These are phyloP conservation scores for Quercus alba DNA, from an alignment of 306 rosid species.

Conservation along the genomic window DNA sequence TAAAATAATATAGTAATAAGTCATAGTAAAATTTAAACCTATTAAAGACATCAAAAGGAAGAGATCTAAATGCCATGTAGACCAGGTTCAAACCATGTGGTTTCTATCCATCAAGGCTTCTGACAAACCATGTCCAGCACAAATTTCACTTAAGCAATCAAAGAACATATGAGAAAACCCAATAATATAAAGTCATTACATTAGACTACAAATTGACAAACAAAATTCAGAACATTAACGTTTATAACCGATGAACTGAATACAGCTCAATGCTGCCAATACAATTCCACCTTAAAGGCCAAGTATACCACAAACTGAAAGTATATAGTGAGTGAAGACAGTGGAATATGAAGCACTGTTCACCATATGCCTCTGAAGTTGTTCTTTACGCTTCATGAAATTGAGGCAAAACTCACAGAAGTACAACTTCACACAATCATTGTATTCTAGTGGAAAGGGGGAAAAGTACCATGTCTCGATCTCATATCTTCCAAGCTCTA, in stretches of 20 bases:
- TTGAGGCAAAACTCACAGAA: conserved; percentile 99
- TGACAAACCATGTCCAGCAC: neutral
- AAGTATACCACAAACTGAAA: neutral
- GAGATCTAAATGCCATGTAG: neutral
- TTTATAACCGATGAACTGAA: neutral
- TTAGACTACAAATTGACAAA: neutral
- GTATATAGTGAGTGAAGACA: conserved; percentile 10
- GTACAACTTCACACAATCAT: conserved; percentile 83
- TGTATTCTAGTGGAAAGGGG: conserved; percentile 97
- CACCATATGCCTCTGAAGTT: conserved; percentile 99
- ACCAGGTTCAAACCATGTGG: neutral
- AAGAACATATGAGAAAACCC: neutral
- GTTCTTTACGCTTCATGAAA: conserved; percentile 99
- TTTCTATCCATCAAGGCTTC: neutral
- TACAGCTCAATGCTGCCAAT: neutral
- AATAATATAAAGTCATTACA: neutral
- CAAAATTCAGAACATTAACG: neutral
- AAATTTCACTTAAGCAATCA: neutral
- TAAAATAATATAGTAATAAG: neutral
- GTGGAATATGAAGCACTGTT: conserved; percentile 38
- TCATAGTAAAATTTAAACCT: neutral
- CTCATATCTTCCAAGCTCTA: no score
- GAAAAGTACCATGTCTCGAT: conserved; percentile 99
- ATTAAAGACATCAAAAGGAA: neutral
- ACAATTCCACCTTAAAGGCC: neutral